Evolutionary conservation across 495 filamentous ascomycete genomes (phyloP), one percentile per base, ranked within the genome.

Genomic region (Penicillium argentinense): DNA sequence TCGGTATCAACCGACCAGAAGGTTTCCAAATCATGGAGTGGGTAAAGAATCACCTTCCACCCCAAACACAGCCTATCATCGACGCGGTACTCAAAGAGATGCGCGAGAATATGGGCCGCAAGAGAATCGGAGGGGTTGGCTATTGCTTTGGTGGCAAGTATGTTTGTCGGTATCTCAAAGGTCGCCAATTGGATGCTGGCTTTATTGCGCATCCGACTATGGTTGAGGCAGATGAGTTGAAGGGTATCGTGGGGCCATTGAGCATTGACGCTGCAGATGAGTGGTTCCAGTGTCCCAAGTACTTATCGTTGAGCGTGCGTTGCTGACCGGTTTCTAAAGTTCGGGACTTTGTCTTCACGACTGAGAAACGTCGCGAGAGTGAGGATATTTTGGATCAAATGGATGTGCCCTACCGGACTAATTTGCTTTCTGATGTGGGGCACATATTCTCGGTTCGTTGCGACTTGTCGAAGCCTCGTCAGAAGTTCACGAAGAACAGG

Each of bases 131-230:
- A 5, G 59, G 52, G 13, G 79, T 85, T 2, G 88, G 88, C 8
- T 91, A 91, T 71, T 91, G 88, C 69, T 91, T 88, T 62, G 87
- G 87, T 11, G 79, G 60, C 5, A 81, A 79, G 54, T 81, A 80
- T 52, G 73, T 76, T 9, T 52, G 48, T 18, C 60, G 50, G 47
- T 63, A 56, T 27, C 34, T 64, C 17, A 40, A 46, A 17, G 27
- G 32, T 3, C 52, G 54, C 8, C 40, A 45, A 22, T n/a, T 60
- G 11, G 60, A 64, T 49, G 54, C 34, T 34, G 88, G 84, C 34
- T 91, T 71, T 57, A 64, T 77, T 9, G 89, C 87, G 1, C 87
- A 92, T 59, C 89, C 88, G 12, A 76, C 71, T n/a, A 85, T 87
- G 46, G 77, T 90, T 18, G 75, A 81, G 2, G 71, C 79, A 49